Base-by-base conservation (phyloP, 768 basidiomycete genomes). In the Tremella yokohamensis region DNA sequence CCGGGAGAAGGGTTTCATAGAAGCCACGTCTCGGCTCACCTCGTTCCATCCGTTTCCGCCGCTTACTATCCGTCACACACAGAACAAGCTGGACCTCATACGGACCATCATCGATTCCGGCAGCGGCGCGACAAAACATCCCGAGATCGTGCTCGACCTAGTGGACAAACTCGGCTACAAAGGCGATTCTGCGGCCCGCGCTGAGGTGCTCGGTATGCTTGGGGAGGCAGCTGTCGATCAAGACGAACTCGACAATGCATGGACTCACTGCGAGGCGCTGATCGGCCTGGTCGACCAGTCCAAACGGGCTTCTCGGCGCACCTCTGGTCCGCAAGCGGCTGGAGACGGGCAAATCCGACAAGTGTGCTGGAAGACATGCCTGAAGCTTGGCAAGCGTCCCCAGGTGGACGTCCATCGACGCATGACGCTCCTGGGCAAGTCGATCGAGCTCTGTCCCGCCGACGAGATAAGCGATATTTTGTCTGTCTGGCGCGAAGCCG, bases 21-120 rank as follows among this genome's bases (percentile, higher is more conserved):
- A 98, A 79, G 96, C 96, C 1, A 99, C 96, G 0, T 94, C 91
- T 22, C 86, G 90, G 1, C 85, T 99, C 11, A 84, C 87, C n/a
- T 90, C 94, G 2, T 99, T 90, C 81, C 18, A 52, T 18, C 51
- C 51, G 15, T 52, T 38, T 26, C 34, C 51, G 22, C 85, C 8
- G 87, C 85, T 98, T 52, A 83, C 90, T 8, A 91, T 99, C 60
- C 87, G 94, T 8, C 82, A 96, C 19, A 88, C 89, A 29, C 89
- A 88, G 64, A 88, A 97, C 73, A 85, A 88, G 8, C 83, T 99
- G 16, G 85, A 85, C 1, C 83, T 97, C n/a, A 82, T 99, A 48
- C 86, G 89, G 1, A 85, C 84, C 12, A 87, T 99, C 40, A 83
- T 99, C 25, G 85, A 84, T 69, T 93, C 89, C 58, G 81, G 79